Evolutionary conservation across 371 early-diverging fungal species (phyloP).

Genomic region (Cokeromyces recurvatus): DNA sequence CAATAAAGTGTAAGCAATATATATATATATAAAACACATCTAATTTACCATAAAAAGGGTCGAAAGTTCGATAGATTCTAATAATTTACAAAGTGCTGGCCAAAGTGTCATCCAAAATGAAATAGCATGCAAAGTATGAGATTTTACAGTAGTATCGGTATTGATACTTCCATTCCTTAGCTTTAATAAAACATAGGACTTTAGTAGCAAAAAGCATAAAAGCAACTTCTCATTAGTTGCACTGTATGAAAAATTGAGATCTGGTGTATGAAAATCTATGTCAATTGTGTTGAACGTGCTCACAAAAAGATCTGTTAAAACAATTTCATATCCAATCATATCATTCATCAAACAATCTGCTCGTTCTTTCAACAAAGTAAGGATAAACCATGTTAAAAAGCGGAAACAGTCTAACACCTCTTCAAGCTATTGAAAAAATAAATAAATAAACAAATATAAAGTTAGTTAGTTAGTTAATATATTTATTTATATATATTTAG

Average conservation of each 20-base stretch:
- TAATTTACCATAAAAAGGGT: constrained; percentile 23
- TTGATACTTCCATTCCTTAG: constrained; percentile 7
- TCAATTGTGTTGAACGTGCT: constrained; percentile 36
- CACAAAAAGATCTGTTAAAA: constrained; percentile 34
- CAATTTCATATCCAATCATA: constrained; percentile 32
- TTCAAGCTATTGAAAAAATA: constrained; percentile 21
- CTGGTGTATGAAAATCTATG: constrained; percentile 33
- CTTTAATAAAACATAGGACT: constrained; percentile 34
- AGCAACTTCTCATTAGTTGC: constrained; percentile 36
- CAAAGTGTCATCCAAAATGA: constrained; percentile 39
- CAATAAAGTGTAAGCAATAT: not conserved
- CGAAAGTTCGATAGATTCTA: constrained; percentile 24
- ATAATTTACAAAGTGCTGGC: constrained; percentile 31
- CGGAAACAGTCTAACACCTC: constrained; percentile 41
- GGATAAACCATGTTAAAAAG: constrained; percentile 45
- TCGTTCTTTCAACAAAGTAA: constrained; percentile 25
- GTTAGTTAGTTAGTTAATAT: too few relatives aligned
- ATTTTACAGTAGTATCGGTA: not conserved
- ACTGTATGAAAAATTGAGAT: constrained; percentile 38
- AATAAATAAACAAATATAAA: too few relatives aligned
- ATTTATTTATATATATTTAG: too few relatives aligned
- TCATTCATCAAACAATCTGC: constrained; percentile 14
- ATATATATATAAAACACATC: not conserved
- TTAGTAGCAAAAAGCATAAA: constrained; percentile 35
- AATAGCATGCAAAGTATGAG: constrained; percentile 4